Conservation (phyloP, 2,329 filamentous ascomycete genomes). For the Diaporthe batatas region DNA sequence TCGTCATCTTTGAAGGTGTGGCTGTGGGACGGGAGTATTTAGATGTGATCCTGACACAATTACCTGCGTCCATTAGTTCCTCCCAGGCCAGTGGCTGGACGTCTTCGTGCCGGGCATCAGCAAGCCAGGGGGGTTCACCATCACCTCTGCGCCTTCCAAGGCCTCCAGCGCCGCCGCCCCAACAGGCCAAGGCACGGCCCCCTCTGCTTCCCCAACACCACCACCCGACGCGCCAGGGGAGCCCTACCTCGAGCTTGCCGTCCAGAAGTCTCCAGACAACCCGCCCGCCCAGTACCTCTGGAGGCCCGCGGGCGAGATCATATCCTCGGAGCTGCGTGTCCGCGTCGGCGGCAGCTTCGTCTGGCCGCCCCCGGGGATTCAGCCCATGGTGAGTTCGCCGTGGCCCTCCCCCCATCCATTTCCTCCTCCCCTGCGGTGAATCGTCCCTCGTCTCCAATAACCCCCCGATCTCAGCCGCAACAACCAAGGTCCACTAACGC, state of each 20-base stretch:
- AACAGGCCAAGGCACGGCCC: neutral
- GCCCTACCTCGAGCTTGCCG: slow-evolving; percentile 80
- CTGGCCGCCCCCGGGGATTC: slow-evolving; percentile 74
- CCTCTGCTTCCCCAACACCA: slow-evolving; percentile 6
- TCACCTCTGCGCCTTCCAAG: slow-evolving; percentile 79
- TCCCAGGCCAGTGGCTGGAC: slow-evolving; percentile 91
- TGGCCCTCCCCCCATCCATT: slow-evolving; percentile 43
- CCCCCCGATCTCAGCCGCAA: neutral
- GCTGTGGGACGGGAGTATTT: too few species aligned
- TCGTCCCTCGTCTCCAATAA: neutral
- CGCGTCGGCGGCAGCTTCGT: slow-evolving; percentile 85
- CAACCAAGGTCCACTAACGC: neutral
- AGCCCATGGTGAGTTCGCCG: slow-evolving; percentile 46
- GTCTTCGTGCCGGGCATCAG: slow-evolving; percentile 77
- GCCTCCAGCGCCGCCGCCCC: slow-evolving; percentile 48
- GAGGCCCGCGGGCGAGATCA: slow-evolving; percentile 67
- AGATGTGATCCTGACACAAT: slow-evolving; percentile 40
- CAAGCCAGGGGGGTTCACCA: slow-evolving; percentile 87
- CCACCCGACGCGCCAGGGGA: neutral
- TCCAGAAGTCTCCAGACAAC: slow-evolving; percentile 79
- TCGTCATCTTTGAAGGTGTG: too few species aligned
- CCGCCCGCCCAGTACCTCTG: slow-evolving; percentile 84
- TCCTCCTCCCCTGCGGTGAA: too few species aligned
- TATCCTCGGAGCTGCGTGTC: slow-evolving; percentile 71
- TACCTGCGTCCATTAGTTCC: slow-evolving; percentile 68